These are phyloP conservation scores for Didymella arachidicola DNA, from an alignment of 2,329 filamentous ascomycete species.

Conservation along the genomic window DNA sequence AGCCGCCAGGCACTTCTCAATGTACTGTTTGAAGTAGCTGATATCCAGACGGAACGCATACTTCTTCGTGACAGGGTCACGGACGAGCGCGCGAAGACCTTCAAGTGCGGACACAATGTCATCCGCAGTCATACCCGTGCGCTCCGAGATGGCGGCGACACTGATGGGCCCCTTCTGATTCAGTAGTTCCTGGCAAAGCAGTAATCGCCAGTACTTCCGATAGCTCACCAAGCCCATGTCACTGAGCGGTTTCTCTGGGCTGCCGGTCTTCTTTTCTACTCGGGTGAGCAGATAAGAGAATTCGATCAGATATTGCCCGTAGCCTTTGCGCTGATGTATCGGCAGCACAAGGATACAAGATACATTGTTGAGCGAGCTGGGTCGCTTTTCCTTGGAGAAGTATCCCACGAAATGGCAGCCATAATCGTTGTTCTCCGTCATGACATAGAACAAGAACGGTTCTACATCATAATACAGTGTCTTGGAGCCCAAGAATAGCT, in stretches of 20 bases:
- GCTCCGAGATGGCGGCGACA: slow-evolving; percentile 75
- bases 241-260: slow-evolving; percentile 94
- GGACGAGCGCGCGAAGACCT: slow-evolving; percentile 84
- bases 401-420: slow-evolving; percentile 99
- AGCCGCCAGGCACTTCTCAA: slow-evolving; percentile 87
- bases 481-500: slow-evolving; percentile 97
- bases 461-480: slow-evolving; percentile 98
- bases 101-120: slow-evolving; percentile 95
- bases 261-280: slow-evolving; percentile 91
- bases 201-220: slow-evolving; percentile 93
- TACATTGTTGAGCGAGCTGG: slow-evolving; percentile 94
- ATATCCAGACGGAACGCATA: slow-evolving; percentile 91
- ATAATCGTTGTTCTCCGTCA: slow-evolving; percentile 89
- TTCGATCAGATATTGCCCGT: slow-evolving; percentile 95
- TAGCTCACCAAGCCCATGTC: slow-evolving; percentile 99
- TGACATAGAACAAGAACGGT: slow-evolving; percentile 95
- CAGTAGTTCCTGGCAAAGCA: slow-evolving; percentile 84
- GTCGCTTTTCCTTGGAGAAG: slow-evolving; percentile 97
- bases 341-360: slow-evolving; percentile 96
- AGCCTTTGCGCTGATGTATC: slow-evolving; percentile 96
- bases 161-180: slow-evolving; percentile 63
- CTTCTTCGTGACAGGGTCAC: slow-evolving; percentile 84
- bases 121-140: slow-evolving; percentile 94
- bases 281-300: slow-evolving; percentile 97
- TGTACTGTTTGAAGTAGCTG: slow-evolving; percentile 84